phyloP scores from a whole-genome alignment of 768 basidiomycete genomes.

The Amanita fuliginea region DNA sequence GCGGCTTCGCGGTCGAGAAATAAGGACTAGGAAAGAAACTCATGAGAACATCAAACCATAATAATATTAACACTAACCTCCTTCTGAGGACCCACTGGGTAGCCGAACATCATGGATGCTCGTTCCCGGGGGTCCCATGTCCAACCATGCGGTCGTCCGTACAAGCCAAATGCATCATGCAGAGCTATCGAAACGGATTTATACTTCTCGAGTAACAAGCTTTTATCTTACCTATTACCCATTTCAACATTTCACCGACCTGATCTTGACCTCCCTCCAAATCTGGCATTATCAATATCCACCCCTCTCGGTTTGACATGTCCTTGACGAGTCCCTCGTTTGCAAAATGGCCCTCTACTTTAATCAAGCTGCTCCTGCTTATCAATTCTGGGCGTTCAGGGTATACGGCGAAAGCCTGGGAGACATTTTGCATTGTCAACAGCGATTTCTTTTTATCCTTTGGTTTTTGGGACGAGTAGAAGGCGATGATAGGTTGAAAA shows the following conservation, averaged over 20 bases:
- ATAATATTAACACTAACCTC: conserved; percentile 45
- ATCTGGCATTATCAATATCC: conserved; percentile 89
- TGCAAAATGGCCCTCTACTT: conserved; percentile 78
- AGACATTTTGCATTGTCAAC: conserved; percentile 56
- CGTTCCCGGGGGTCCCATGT: conserved; percentile 86
- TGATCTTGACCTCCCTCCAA: conserved; percentile 49
- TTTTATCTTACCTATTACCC: conserved; percentile 65
- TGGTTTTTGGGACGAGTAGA: conserved; percentile 53
- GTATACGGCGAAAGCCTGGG: conserved; percentile 90
- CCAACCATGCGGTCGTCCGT: conserved; percentile 80
- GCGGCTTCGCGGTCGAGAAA: conserved; percentile 84
- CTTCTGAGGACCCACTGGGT: conserved; percentile 76
- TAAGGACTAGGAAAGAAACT: conserved; percentile 40
- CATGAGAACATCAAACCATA: not conserved
- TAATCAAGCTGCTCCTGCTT: conserved; percentile 80
- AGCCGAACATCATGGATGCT: conserved; percentile 83
- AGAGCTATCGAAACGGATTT: conserved; percentile 33
- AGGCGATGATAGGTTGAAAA: conserved; percentile 32
- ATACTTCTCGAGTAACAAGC: not conserved
- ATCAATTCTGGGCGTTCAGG: conserved; percentile 93
- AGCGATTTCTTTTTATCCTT: conserved; percentile 68
- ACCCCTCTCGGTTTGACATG: conserved; percentile 69
- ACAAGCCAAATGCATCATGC: conserved; percentile 80
- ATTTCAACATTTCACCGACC: conserved; percentile 79
- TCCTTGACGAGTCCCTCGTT: conserved; percentile 58